Percentiles rank a stretch among this genome's conserved stretches.
Evolutionary conservation across 2,329 filamentous ascomycete species (phyloP).

Genomic region (Lachnellula cervina): DNA sequence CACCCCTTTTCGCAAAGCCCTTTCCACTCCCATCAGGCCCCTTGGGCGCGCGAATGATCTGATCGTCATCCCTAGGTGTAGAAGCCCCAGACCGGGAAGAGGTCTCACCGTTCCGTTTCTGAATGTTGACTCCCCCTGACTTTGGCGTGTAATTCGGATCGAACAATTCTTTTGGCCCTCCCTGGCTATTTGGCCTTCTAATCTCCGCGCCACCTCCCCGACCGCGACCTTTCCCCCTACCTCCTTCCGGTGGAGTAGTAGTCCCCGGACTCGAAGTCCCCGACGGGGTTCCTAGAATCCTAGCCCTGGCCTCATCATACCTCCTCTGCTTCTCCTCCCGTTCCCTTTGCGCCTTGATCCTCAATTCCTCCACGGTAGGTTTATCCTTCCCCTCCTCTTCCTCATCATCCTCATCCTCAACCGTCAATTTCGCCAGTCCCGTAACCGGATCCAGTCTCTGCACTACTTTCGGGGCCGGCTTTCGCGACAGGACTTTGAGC

Average conservation of each 20-base stretch:
- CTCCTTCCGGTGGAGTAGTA: constrained; percentile 55
- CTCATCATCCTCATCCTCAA: constrained; percentile 59
- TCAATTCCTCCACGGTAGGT: constrained; percentile 70
- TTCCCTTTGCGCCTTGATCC: constrained; percentile 71
- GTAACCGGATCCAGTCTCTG: constrained; percentile 52
- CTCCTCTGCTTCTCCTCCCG: constrained; percentile 84
- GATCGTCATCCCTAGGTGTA: constrained; percentile 54
- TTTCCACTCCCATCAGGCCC: constrained; percentile 74
- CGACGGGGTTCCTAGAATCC: constrained; percentile 68
- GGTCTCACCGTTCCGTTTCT: constrained; percentile 40
- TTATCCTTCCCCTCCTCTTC: constrained; percentile 58
- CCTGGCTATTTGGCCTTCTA: constrained; percentile 31
- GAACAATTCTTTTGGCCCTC: constrained; percentile 58
- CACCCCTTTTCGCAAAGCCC: constrained; percentile 65
- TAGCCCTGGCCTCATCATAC: constrained; percentile 83
- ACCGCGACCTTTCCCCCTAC: constrained; percentile 45
- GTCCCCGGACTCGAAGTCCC: constrained; percentile 59
- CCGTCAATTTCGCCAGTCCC: constrained; percentile 42
- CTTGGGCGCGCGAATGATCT: constrained; percentile 67
- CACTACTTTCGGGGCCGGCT: constrained; percentile 58
- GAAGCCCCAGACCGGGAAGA: constrained; percentile 37
- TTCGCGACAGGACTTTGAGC: constrained; percentile 80
- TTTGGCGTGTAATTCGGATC: constrained; percentile 69
- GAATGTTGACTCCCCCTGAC: constrained; percentile 50
- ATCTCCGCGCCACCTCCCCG: constrained; percentile 35